phyloP scores from a whole-genome alignment of 129 eudicot genomes.

The Pseudognaphalium luteoalbum region DNA sequence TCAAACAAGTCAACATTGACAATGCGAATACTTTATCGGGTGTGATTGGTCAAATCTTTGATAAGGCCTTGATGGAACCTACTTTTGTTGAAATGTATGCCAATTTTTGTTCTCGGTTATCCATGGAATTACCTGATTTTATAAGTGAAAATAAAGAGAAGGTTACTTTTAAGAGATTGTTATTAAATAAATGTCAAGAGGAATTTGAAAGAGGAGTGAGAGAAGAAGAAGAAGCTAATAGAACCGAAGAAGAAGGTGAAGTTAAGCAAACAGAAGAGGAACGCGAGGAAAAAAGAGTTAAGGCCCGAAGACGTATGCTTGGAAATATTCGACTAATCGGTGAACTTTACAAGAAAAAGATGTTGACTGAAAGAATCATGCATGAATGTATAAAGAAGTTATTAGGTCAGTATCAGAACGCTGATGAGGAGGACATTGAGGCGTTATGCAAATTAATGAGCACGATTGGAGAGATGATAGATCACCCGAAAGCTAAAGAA shows the following conservation, averaged over 20 bases:
- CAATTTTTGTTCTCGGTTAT: conserved; percentile 66
- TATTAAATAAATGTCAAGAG: conserved; percentile 87
- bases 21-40: conserved; percentile 60
- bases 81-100: conserved; percentile 98
- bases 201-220: conserved; percentile 92
- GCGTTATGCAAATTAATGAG: conserved; percentile 47
- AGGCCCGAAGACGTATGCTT: conserved; percentile 78
- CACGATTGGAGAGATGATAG: conserved; percentile 95
- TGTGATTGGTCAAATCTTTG: conserved; percentile 76
- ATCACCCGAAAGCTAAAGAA: conserved; percentile 78
- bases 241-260: conserved; percentile 79
- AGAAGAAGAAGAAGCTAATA: conserved; percentile 83
- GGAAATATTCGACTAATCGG: conserved; percentile 95
- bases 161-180: conserved; percentile 77
- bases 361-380: conserved; percentile 97
- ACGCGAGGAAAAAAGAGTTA: conserved; percentile 77
- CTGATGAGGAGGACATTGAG: conserved; percentile 52
- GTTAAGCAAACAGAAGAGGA: conserved; percentile 59
- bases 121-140: conserved; percentile 78
- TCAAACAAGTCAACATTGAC: conserved; percentile 78
- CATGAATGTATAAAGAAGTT: conserved; percentile 77
- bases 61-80: conserved; percentile 92
- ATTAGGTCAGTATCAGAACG: conserved; percentile 59
- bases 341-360: conserved; percentile 80
- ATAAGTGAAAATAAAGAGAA: conserved; percentile 58